Base-by-base conservation (phyloP, 2,329 filamentous ascomycete species). In the Claviceps capensis region DNA sequence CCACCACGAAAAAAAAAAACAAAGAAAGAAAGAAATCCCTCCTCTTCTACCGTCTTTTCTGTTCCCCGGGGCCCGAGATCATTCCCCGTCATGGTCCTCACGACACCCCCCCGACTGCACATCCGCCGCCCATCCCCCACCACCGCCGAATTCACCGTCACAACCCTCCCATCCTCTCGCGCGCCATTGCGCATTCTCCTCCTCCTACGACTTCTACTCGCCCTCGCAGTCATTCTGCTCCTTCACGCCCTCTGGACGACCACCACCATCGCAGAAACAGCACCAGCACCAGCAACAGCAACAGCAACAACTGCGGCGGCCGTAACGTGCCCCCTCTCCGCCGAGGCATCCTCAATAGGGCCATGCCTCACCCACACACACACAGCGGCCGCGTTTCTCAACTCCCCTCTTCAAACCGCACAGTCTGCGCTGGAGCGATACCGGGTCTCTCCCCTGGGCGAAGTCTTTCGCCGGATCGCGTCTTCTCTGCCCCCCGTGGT, bases 61-160 rank as follows among this genome's bases (percentile, higher is more conserved):
- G 8, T 34, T 34, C 42, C 19, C 9, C 30, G 3, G 83, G 74
- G 86, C 57, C 9, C 30, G 11, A 4, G 30, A 34, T 11, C 11
- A 11, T 34, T 4, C 9, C 9, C 30, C 9, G 30, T 8, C 30
- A 34, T 34, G 30, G 30, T 34, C 9, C 30, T 40, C 16, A 78
- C 77, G 43, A 78, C 75, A 19, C 61, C 72, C 1, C 78, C 81
- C 9, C 76, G 76, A 59, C 79, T 88, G 49, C 75, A 72, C 59
- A 77, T 77, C 55, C 76, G 81, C 57, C 78, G 81, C 22, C 86
- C 87, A 48, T 90, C 93, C 23, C 84, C 88, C 47, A 94, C 89
- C 2, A 95, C 93, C n/a, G 83, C 87, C 64, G 85, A 87, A 58
- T 97, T 91, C 75, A 94, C 86, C 34, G 87, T 96, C 52, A 93